These are phyloP conservation scores for Geranomyces variabilis DNA, from an alignment of 192 early-diverging fungal species.

Conservation along the genomic window DNA sequence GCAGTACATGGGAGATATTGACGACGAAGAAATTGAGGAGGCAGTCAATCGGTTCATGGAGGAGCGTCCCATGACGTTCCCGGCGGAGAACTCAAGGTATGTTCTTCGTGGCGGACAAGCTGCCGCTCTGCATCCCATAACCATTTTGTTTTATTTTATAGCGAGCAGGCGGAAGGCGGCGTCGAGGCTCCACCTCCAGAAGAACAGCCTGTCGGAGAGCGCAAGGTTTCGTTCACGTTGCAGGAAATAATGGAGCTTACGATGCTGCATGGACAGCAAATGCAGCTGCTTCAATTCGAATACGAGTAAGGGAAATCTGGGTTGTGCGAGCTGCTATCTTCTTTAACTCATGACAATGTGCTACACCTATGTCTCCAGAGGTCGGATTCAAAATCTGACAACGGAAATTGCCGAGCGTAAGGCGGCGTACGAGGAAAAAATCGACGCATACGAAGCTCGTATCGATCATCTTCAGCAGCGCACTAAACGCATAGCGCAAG, in stretches of 20 bases:
- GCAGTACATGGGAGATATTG: slow-evolving; percentile 36
- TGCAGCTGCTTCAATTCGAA: slow-evolving; percentile 58
- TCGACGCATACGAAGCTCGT: slow-evolving; percentile 37
- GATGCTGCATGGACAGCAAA: slow-evolving; percentile 62
- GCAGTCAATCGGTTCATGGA: slow-evolving; percentile 41
- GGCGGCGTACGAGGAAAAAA: slow-evolving; percentile 25
- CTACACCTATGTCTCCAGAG: slow-evolving; percentile 19
- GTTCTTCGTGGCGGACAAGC: too few relatives aligned
- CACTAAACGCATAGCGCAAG: slow-evolving; percentile 48
- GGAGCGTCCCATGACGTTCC: slow-evolving; percentile 14
- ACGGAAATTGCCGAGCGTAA: slow-evolving; percentile 41
- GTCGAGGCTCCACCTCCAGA: too few relatives aligned
- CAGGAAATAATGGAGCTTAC: slow-evolving; percentile 67
- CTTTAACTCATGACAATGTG: background rate
- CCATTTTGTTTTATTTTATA: too few relatives aligned
- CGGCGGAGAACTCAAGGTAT: background rate
- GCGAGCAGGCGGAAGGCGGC: too few relatives aligned
- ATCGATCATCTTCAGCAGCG: slow-evolving; percentile 43
- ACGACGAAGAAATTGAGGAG: slow-evolving; percentile 37
- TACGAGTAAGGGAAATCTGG: slow-evolving; percentile 45
- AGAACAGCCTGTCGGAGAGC: too few relatives aligned
- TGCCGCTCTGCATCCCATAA: too few relatives aligned
- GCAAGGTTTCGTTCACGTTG: slow-evolving; percentile 48
- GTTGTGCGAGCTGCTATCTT: too few relatives aligned
- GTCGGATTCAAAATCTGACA: slow-evolving; percentile 30